A percentile compares a stretch with the other conserved stretches of the same genome.
phyloP scores from a whole-genome alignment of 2,329 filamentous ascomycete genomes.

The Clarireedia sp. region DNA sequence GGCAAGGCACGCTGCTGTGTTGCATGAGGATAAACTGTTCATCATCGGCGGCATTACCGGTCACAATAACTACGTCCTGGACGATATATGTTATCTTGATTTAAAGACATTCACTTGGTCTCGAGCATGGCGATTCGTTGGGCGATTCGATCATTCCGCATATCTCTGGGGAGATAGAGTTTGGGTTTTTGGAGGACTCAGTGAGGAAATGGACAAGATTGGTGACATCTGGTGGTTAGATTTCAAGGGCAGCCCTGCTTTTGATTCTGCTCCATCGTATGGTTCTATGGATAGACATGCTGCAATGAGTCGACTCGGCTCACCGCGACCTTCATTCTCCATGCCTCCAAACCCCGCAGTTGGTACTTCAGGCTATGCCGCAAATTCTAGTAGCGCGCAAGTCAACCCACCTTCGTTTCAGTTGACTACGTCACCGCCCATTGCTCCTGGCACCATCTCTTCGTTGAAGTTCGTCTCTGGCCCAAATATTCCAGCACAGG shows the following conservation, averaged over 20 bases:
- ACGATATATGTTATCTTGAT: conserved; percentile 95
- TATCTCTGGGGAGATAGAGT: conserved; percentile 88
- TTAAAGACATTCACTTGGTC: conserved; percentile 98
- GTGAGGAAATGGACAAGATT: conserved; percentile 93
- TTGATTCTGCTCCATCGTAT: conserved; percentile 60
- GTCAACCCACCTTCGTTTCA: conserved; percentile 60
- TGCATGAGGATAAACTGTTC: conserved; percentile 95
- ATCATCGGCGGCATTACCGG: conserved; percentile 94
- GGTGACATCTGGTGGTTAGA: conserved; percentile 98
- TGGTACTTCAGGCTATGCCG: conserved; percentile 56
- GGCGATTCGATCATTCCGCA: conserved; percentile 88
- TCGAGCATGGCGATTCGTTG: conserved; percentile 88
- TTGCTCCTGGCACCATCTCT: conserved; percentile 81
- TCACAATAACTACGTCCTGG: conserved; percentile 82
- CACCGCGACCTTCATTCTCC: conserved; percentile 45
- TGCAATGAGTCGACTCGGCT: conserved; percentile 32
- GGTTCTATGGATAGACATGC: conserved; percentile 39
- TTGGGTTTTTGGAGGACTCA: conserved; percentile 94
- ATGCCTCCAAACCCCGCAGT: conserved; percentile 43
- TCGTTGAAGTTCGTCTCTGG: conserved; percentile 85
- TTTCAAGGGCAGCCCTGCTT: conserved; percentile 80
- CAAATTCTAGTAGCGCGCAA: conserved; percentile 59
- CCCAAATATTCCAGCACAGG: conserved; percentile 76
- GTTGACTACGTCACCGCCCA: conserved; percentile 67
- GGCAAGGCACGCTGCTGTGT: conserved; percentile 81